Percentiles rank a stretch among this genome's conserved stretches.
phyloP scores from a whole-genome alignment of 2,329 filamentous ascomycete genomes.

The Fusarium protoensiforme region DNA sequence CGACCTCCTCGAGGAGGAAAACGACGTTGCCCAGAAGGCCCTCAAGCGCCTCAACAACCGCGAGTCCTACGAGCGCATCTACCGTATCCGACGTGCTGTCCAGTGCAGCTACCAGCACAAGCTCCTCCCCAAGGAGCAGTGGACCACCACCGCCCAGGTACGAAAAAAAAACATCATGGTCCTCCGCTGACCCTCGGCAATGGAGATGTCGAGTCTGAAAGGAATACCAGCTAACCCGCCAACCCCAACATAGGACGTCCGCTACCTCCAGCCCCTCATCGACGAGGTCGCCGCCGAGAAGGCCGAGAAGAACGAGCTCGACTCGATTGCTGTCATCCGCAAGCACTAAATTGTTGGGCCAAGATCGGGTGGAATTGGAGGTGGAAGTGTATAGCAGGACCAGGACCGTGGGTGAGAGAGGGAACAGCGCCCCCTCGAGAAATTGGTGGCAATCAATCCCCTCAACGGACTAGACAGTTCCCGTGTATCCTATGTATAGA shows the following conservation, averaged over 20 bases:
- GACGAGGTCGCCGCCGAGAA: conserved; percentile 61
- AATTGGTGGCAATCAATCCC: conserved; percentile 33
- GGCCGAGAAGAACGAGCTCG: conserved; percentile 64
- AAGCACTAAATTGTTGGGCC: conserved; percentile 52
- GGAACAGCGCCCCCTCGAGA: conserved; percentile 36
- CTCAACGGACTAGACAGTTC: conserved; percentile 45
- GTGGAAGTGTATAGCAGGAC: conserved; percentile 28
- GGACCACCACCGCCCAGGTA: conserved; percentile 68
- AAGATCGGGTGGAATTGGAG: conserved; percentile 8
- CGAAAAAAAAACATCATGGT: conserved; percentile 24
- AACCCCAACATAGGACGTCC: conserved; percentile 55
- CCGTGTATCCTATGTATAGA: conserved; percentile 52
- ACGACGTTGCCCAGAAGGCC: conserved; percentile 84
- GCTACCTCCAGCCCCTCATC: conserved; percentile 66
- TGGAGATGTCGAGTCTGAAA: conserved; percentile 9
- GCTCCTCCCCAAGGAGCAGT: conserved; percentile 70
- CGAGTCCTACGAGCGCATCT: conserved; percentile 96
- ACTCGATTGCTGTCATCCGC: conserved; percentile 62
- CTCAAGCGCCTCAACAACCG: conserved; percentile 90
- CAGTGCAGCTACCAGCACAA: conserved; percentile 77
- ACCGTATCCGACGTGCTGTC: conserved; percentile 94
- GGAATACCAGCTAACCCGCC: conserved; percentile 24
- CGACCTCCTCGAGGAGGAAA: conserved; percentile 95
- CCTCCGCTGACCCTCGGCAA: conserved; percentile 27
- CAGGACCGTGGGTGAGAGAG: conserved; percentile 37